phyloP scores from a whole-genome alignment of 495 filamentous ascomycete species.

The Podospora appendiculata region DNA sequence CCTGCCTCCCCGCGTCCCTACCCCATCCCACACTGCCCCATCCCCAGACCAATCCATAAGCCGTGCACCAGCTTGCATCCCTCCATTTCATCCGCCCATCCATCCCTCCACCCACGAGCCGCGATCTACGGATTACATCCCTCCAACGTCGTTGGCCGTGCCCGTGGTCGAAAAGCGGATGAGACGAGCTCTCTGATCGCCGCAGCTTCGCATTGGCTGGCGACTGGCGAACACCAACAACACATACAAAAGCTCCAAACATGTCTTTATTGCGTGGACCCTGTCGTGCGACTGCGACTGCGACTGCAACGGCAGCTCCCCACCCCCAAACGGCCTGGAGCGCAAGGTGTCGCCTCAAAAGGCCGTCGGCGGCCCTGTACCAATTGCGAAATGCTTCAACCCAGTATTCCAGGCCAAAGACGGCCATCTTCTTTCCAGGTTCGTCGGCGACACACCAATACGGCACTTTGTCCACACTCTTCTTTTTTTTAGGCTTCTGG shows the following conservation, averaged over 20 bases:
- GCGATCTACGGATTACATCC: too few relatives aligned
- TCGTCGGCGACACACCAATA: slow-evolving; percentile 12
- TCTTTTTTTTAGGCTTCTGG: background rate
- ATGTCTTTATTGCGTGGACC: slow-evolving; percentile 15
- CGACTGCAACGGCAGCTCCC: background rate
- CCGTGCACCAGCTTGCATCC: too few relatives aligned
- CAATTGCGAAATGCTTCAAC: slow-evolving; percentile 12
- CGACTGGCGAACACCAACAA: slow-evolving; percentile 4
- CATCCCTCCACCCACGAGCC: too few relatives aligned
- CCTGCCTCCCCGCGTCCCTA: too few relatives aligned
- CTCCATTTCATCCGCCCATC: too few relatives aligned
- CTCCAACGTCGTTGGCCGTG: too few relatives aligned
- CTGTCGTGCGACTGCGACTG: background rate
- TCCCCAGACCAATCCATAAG: too few relatives aligned
- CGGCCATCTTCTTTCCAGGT: slow-evolving; percentile 84
- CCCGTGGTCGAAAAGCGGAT: slow-evolving; percentile 7
- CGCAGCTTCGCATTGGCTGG: slow-evolving; percentile 22
- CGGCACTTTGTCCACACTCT: background rate
- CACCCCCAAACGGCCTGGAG: too few relatives aligned
- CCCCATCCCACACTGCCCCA: too few relatives aligned
- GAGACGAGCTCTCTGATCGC: slow-evolving; percentile 15
- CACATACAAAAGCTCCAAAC: background rate
- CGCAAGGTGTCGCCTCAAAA: too few relatives aligned
- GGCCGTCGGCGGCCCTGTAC: background rate
- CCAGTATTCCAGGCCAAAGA: slow-evolving; percentile 44